Base-by-base conservation (phyloP, 176 grass and related monocot genomes). In the Canna indica region DNA sequence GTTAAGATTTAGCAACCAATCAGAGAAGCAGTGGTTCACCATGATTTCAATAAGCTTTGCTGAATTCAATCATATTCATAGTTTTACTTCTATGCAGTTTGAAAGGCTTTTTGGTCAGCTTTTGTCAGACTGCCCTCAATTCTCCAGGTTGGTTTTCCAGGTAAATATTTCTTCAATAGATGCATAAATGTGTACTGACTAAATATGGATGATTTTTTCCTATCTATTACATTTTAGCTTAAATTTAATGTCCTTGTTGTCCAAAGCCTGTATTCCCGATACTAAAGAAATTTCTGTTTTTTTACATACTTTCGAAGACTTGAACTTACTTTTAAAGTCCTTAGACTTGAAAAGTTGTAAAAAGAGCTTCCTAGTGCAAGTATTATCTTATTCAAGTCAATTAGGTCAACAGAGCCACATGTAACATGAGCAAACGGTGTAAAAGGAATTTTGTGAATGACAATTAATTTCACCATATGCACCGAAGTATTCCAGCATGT, bases 321-420 rank as follows among this genome's bases (percentile, higher is more conserved):
- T 22, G 50, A 53, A 20, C 50, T 53, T 20, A 5, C 18, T n/a
- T 6, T 54, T 54, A 53, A n/a, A 50, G 47, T 18, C 18, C 47
- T 50, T 15, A 15, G 5, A n/a, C 47, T 50, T 18, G 47, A 4
- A n/a, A 53, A 53, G 18, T 53, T 33, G 59, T 32, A 31, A 16
- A 16, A 6, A 15, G n/a, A 14, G 25, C 4, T 61, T 32, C 59
- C 25, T 31, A 24, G 53, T 65, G 18, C 31, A 36, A 24, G 33
- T 36, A 66, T 36, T 2, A 36, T 66, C 20, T 66, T 66, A 24
- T 36, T 33, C 63, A 66, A 36, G 33, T 66, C 63, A 66, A 36
- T 32, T 17, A 12, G 14, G 63, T 36, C 32, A 66, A 66, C 20
- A 8, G 13, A 62, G 27, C 22, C 10, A 0, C 53, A 58, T 58